These are phyloP conservation scores for Aureobasidium musti DNA, from an alignment of 2,329 filamentous ascomycete species.

Conservation along the genomic window DNA sequence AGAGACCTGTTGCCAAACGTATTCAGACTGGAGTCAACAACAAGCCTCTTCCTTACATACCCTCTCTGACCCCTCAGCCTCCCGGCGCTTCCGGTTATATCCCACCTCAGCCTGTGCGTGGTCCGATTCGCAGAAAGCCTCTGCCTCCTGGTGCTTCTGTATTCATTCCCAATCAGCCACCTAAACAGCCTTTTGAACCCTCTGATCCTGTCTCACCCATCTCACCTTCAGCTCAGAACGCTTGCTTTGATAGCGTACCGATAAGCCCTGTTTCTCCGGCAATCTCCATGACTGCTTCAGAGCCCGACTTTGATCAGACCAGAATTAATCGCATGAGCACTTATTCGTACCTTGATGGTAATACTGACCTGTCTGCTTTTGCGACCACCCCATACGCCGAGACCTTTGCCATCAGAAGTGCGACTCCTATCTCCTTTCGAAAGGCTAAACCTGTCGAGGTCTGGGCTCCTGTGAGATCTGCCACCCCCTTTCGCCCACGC, in stretches of 20 bases:
- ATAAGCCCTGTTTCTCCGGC: not conserved
- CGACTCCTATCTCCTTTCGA: not conserved
- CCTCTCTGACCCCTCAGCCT: not conserved
- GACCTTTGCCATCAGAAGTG: not conserved
- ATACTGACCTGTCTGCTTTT: not conserved
- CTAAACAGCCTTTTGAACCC: not conserved
- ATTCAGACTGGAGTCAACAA: not conserved
- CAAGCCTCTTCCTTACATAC: not conserved
- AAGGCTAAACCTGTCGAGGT: not conserved
- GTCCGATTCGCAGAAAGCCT: slow-evolving; percentile 1
- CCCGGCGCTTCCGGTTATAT: not conserved
- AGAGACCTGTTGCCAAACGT: slow-evolving; percentile 6
- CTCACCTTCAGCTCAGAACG: not conserved
- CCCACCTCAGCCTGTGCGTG: not conserved
- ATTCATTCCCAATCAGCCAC: not conserved
- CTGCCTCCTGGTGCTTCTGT: not conserved
- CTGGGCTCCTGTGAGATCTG: not conserved
- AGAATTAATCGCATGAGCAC: slow-evolving; percentile 16
- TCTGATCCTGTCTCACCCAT: slow-evolving; percentile 5
- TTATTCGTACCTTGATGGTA: slow-evolving; percentile 1
- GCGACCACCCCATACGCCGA: not conserved
- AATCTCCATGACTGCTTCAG: slow-evolving; percentile 2
- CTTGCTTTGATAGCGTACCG: not conserved
- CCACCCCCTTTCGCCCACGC: not conserved
- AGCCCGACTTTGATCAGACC: slow-evolving; percentile 9